Conservation (phyloP, 2,329 filamentous ascomycete genomes). For the Helotiales sp. region DNA sequence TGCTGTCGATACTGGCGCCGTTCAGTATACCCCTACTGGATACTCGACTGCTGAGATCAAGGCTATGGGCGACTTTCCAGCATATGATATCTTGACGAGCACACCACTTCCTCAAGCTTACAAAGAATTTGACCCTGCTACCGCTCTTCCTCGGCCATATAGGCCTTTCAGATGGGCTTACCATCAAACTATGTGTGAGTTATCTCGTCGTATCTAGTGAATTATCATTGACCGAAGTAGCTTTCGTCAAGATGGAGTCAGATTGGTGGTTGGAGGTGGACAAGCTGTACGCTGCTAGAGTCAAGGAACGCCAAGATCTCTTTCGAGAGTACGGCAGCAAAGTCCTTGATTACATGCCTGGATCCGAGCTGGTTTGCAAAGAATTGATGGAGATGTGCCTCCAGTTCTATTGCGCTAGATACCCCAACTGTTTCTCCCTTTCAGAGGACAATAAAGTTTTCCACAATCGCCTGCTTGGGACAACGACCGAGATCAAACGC, state of each 20-base stretch:
- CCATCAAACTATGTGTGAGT: slow-evolving; percentile 87
- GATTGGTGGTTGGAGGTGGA: slow-evolving; percentile 93
- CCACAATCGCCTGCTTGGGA: slow-evolving; percentile 67
- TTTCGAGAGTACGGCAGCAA: slow-evolving; percentile 61
- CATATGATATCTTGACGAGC: slow-evolving; percentile 74
- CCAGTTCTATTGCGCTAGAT: slow-evolving; percentile 76
- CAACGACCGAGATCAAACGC: slow-evolving; percentile 57
- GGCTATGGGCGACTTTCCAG: slow-evolving; percentile 72
- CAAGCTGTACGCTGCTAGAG: slow-evolving; percentile 65
- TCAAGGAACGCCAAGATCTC: slow-evolving; percentile 67
- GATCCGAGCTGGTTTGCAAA: slow-evolving; percentile 76
- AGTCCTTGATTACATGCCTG: slow-evolving; percentile 69
- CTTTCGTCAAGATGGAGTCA: slow-evolving; percentile 73
- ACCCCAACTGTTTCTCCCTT: slow-evolving; percentile 72
- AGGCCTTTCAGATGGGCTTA: slow-evolving; percentile 82
- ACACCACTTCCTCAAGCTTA: slow-evolving; percentile 69
- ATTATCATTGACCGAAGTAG: slow-evolving; percentile 43
- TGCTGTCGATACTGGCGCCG: slow-evolving; percentile 24
- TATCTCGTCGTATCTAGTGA: background rate
- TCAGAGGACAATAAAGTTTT: slow-evolving; percentile 56
- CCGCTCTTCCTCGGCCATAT: slow-evolving; percentile 71
- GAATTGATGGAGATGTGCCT: slow-evolving; percentile 86
- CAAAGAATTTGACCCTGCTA: slow-evolving; percentile 64
- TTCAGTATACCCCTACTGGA: slow-evolving; percentile 62
- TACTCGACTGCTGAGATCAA: slow-evolving; percentile 71